Base-by-base conservation (phyloP, 1,284 basidiomycete species). In the Mrakiaceae sp. region DNA sequence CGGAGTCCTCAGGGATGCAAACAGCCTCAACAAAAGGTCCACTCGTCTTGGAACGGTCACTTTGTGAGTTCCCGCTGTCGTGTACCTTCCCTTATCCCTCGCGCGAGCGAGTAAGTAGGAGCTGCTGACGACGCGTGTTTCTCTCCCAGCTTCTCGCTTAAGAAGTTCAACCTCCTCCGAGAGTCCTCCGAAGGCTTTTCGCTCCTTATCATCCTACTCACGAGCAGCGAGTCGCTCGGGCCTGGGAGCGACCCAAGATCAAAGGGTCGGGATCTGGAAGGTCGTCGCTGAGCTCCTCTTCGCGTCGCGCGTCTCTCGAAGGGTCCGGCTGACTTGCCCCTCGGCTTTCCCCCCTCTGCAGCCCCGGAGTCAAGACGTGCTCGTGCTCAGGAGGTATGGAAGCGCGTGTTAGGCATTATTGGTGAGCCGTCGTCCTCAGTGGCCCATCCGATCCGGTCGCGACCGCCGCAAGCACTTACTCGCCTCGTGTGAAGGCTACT, bases 121-220 rank as follows among this genome's bases (percentile, higher is more conserved):
- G 39, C 10, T 12, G 8, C 52, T 27, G n/a, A 16, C 27, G 27
- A 27, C 27, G 27, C n/a, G 52, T 12, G 8, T 43, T 42, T 5
- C 6, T 8, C 53, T 11, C 11, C 5, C 60, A 66, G 65, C 77
- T 98, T 95, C 81, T 97, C 95, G 75, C 96, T 98, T 76, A 93
- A 93, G 77, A 98, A 97, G 76, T 97, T 93, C 80, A 99, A 98
- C 72, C 82, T 99, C 47, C 82, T 98, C 9, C 87, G 96, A 52
- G 96, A 99, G 77, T 91, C 96, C 70, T 94, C 91, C 0, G 94
- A 98, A 79, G 96, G 96, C 5, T 98, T 93, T 78, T 90, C 90
- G 71, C 93, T 94, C 72, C 83, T 98, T 48, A 84, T 88, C 46
- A 84, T 87, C 8, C 78, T 98, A 52, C 85, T 90, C 9, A 85